These are phyloP conservation scores for button mushroom (Agaricus bisporus) DNA, from an alignment of 768 basidiomycete species.

Conservation along the genomic window DNA sequence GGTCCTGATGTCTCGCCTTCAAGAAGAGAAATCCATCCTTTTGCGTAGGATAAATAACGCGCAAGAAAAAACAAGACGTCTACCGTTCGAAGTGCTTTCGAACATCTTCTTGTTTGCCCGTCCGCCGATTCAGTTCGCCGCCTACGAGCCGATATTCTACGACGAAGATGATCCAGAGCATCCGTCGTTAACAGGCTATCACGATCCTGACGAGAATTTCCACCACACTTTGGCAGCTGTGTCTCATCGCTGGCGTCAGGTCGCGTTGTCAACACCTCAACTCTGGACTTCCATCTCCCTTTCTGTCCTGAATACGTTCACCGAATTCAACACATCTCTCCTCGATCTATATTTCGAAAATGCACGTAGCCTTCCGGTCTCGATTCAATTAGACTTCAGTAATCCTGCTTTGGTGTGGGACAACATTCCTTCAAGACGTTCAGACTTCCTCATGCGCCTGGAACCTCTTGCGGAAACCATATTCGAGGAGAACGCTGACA, in stretches of 20 bases:
- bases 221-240: background rate
- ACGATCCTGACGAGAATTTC: background rate
- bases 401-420: background rate
- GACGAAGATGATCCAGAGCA: background rate
- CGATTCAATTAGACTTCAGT: background rate
- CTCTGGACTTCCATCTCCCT: background rate
- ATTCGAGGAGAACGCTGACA: background rate
- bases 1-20: too few relatives aligned
- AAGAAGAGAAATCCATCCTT: background rate
- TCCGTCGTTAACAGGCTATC: background rate
- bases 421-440: background rate
- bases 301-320: background rate
- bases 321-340: background rate
- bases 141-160: background rate
- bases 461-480: background rate
- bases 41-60: background rate
- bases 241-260: background rate
- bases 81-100: background rate
- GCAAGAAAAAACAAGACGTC: background rate
- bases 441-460: background rate
- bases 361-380: background rate
- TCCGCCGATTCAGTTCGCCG: background rate
- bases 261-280: background rate
- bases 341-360: constrained; percentile 3
- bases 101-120: background rate